Conservation (phyloP, 345 rosid genomes). For the Sapria himalayana region DNA sequence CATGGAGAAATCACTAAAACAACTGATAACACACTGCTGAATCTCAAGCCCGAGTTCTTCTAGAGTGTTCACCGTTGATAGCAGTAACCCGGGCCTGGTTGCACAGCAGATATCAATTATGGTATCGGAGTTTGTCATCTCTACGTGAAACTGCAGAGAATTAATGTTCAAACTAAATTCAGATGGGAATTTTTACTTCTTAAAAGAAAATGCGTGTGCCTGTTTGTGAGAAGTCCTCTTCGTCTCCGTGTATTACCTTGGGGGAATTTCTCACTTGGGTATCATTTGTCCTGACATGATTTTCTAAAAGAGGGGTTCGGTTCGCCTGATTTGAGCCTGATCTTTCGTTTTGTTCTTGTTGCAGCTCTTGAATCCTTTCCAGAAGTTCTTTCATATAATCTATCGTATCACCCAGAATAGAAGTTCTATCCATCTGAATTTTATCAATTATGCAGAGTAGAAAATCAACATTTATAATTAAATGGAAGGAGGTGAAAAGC, state of each 20-base stretch:
- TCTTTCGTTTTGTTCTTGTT: slow-evolving; percentile 24
- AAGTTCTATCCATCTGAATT: slow-evolving; percentile 50
- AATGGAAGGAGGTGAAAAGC: slow-evolving; percentile 7
- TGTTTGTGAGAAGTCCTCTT: background rate
- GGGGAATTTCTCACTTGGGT: slow-evolving; percentile 57
- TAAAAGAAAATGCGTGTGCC: background rate
- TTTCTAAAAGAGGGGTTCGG: slow-evolving; percentile 20
- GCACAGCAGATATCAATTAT: slow-evolving; percentile 61
- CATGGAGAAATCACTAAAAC: slow-evolving; percentile 73
- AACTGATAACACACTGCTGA: slow-evolving; percentile 77
- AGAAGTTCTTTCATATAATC: slow-evolving; percentile 39
- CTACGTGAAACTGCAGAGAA: slow-evolving; percentile 50
- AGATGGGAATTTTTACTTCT: background rate
- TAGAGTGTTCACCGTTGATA: slow-evolving; percentile 60
- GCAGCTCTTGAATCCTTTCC: slow-evolving; percentile 32
- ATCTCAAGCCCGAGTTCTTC: slow-evolving; percentile 79
- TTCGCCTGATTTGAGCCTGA: slow-evolving; percentile 15
- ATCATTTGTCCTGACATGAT: slow-evolving; percentile 32
- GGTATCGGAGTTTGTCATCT: slow-evolving; percentile 33
- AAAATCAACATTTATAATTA: background rate
- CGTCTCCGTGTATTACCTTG: slow-evolving; percentile 28
- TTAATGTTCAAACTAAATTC: no score
- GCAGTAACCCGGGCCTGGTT: slow-evolving; percentile 53
- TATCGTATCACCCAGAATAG: slow-evolving; percentile 52
- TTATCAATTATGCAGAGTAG: background rate